These are phyloP conservation scores for Sporothrix euskadiensis DNA, from an alignment of 2,329 filamentous ascomycete genomes.

Conservation along the genomic window DNA sequence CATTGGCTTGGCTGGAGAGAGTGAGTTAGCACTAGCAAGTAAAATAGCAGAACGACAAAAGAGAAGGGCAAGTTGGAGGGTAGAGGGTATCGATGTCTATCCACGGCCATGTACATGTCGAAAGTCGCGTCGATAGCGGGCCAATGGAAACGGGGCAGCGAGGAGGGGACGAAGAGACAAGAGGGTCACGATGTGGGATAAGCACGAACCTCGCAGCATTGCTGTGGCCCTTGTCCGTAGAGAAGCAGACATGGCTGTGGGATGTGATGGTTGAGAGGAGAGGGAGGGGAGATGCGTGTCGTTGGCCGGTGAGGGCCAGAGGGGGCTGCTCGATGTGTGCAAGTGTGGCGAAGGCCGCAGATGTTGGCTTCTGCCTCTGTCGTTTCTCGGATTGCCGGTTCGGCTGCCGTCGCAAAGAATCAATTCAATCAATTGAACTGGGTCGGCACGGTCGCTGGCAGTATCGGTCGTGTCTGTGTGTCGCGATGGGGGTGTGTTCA, in stretches of 20 bases:
- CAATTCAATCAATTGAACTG: constrained; percentile 21
- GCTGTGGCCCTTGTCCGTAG: constrained; percentile 54
- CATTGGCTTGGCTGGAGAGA: constrained; percentile 62
- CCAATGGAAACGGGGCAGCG: neutral
- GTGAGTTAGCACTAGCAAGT: neutral
- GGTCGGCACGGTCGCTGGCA: neutral
- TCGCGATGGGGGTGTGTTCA: neutral
- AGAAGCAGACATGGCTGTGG: constrained; percentile 49
- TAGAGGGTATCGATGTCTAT: neutral
- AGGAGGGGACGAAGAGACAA: neutral
- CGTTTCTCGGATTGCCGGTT: neutral
- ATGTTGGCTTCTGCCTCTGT: neutral
- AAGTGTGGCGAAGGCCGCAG: neutral
- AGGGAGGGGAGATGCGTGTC: constrained; percentile 3
- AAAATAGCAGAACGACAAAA: neutral
- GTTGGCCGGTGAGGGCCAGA: constrained; percentile 16
- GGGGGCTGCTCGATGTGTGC: neutral
- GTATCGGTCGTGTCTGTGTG: neutral
- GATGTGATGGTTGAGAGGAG: constrained; percentile 12
- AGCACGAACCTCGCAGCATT: constrained; percentile 53
- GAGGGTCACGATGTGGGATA: neutral
- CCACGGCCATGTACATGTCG: neutral
- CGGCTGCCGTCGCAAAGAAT: constrained; percentile 14
- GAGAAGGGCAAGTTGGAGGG: neutral
- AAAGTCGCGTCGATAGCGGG: neutral